phyloP scores from a whole-genome alignment of 139 green algal genomes.

The Chlamydomonas schloesseri region DNA sequence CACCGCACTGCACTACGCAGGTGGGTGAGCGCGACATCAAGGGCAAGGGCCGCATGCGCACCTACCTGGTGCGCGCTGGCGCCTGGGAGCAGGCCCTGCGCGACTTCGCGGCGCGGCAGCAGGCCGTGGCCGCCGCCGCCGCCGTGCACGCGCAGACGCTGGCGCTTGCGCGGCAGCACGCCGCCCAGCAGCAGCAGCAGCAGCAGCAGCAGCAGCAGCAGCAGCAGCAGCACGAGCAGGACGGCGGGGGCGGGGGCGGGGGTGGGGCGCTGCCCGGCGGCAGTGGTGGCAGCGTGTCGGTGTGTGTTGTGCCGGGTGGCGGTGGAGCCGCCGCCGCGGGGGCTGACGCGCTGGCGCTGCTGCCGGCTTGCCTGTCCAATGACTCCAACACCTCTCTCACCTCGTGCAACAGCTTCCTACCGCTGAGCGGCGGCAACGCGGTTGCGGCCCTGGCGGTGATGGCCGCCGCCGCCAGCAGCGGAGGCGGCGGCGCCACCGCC shows the following conservation, averaged over 20 bases:
- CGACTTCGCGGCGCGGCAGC: background rate
- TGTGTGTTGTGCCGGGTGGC: too few species aligned
- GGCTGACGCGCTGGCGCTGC: too few species aligned
- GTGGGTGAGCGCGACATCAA: slow-evolving; percentile 61
- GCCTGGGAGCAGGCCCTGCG: slow-evolving; percentile 39
- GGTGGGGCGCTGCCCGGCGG: too few species aligned
- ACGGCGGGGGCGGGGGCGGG: background rate
- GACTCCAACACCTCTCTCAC: too few species aligned
- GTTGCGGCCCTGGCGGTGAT: too few species aligned
- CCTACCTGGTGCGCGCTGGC: slow-evolving; percentile 50
- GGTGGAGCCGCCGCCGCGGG: too few species aligned
- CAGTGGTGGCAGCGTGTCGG: too few species aligned
- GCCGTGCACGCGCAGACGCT: too few species aligned
- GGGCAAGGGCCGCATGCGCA: slow-evolving; percentile 65
- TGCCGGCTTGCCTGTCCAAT: too few species aligned
- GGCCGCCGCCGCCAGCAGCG: background rate
- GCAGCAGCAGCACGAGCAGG: too few species aligned
- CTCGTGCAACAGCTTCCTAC: background rate
- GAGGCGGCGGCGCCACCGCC: background rate
- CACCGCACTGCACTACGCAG: background rate
- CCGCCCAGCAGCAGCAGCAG: background rate
- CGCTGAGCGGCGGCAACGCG: too few species aligned
- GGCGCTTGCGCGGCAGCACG: background rate
- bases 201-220: background rate
- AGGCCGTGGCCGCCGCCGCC: background rate